Evolutionary conservation across 495 filamentous ascomycete genomes (phyloP).

Genomic region (Pyronema omphalodes): DNA sequence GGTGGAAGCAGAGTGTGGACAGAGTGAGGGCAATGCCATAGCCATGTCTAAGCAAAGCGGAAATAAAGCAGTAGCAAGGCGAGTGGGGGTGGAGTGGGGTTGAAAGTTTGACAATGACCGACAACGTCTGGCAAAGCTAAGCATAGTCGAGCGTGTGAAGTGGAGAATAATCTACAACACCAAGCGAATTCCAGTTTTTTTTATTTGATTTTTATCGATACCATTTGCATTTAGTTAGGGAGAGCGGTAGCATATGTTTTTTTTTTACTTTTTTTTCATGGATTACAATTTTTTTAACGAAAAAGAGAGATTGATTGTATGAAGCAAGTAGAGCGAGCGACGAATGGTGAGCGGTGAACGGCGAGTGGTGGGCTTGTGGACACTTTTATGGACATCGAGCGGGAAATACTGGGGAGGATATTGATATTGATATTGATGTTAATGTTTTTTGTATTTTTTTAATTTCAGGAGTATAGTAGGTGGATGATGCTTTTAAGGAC

Average conservation of each 20-base stretch:
- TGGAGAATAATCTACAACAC: too few relatives aligned
- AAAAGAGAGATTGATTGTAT: not conserved
- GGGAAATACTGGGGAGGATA: too few relatives aligned
- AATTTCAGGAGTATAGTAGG: not conserved
- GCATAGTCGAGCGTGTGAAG: too few relatives aligned
- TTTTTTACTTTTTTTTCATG: not conserved
- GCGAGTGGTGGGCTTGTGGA: not conserved
- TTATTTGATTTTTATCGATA: not conserved
- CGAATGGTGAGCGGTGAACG: not conserved
- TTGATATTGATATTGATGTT: too few relatives aligned
- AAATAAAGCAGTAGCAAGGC: not conserved
- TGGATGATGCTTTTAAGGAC: not conserved
- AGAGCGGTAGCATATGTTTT: not conserved
- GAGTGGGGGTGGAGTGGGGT: not conserved
- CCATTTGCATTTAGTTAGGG: not conserved
- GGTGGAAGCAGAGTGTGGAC: not conserved
- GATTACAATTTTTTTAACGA: not conserved
- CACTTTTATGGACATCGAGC: not conserved
- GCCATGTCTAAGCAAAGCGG: not conserved
- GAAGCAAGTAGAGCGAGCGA: not conserved
- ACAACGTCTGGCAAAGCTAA: too few relatives aligned
- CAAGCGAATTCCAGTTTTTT: not conserved
- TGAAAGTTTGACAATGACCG: too few relatives aligned
- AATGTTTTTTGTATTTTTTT: too few relatives aligned
- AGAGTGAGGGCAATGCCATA: not conserved